Evolutionary conservation across 2,329 filamentous ascomycete species (phyloP).

Genomic region (Neofusicoccum umdonicola): DNA sequence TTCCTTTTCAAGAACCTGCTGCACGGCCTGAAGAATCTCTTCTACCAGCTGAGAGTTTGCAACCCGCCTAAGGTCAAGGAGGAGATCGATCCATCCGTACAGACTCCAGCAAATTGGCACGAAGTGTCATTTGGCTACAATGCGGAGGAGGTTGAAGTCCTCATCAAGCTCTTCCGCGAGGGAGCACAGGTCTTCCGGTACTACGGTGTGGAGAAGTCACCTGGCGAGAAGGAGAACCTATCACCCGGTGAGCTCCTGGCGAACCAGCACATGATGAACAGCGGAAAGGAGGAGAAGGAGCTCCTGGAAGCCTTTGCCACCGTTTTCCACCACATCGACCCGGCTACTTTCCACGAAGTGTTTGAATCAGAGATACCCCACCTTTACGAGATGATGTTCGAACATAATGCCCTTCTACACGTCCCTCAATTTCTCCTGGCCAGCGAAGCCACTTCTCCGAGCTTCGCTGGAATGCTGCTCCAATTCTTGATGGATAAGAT

Average conservation of each 20-base stretch:
- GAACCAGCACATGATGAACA: constrained; percentile 84
- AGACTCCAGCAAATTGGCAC: constrained; percentile 81
- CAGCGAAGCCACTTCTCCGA: constrained; percentile 96
- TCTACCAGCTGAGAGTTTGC: constrained; percentile 89
- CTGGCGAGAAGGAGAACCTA: constrained; percentile 68
- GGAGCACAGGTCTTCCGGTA: constrained; percentile 96
- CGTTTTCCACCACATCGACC: constrained; percentile 97
- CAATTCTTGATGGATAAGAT: constrained; percentile 97
- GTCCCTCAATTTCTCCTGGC: constrained; percentile 97
- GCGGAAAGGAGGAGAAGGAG: constrained; percentile 94
- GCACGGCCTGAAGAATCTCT: constrained; percentile 92
- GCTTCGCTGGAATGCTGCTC: constrained; percentile 96
- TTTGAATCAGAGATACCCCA: constrained; percentile 97
- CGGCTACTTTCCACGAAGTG: constrained; percentile 96
- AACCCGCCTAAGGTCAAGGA: constrained; percentile 62
- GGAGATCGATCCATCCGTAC: constrained; percentile 68
- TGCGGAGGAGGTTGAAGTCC: constrained; percentile 92
- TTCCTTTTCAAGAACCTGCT: constrained; percentile 96
- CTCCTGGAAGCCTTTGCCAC: constrained; percentile 96
- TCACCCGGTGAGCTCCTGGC: constrained; percentile 90
- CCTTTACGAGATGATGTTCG: constrained; percentile 96
- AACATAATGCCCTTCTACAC: constrained; percentile 89
- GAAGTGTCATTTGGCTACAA: constrained; percentile 96
- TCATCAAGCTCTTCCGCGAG: constrained; percentile 96
- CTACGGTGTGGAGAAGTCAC: constrained; percentile 83